phyloP scores from a whole-genome alignment of 305 asterid genomes.

The Euphrasia arctica region DNA sequence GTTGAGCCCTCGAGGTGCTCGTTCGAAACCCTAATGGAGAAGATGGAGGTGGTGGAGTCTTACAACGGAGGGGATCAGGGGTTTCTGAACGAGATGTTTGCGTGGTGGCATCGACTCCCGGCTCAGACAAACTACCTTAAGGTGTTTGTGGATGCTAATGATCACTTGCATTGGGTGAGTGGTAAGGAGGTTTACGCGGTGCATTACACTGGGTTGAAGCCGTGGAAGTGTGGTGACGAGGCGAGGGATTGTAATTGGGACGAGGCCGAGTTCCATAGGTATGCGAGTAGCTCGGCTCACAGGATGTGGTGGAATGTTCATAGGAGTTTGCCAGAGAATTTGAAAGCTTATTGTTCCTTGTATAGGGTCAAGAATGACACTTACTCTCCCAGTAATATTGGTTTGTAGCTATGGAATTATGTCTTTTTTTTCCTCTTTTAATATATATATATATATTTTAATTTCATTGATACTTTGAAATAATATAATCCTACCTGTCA shows the following conservation, averaged over 20 bases:
- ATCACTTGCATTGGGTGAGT: constrained; percentile 31
- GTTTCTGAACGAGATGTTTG: constrained; percentile 66
- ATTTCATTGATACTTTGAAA: too few relatives aligned
- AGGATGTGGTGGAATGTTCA: constrained; percentile 61
- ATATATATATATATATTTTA: too few relatives aligned
- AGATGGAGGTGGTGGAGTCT: constrained; percentile 46
- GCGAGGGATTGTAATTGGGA: constrained; percentile 76
- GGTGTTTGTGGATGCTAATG: constrained; percentile 35
- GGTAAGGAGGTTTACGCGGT: constrained; percentile 34
- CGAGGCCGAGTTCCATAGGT: constrained; percentile 29
- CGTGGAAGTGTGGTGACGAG: constrained; percentile 63
- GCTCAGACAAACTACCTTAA: constrained; percentile 52
- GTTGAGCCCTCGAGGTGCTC: constrained; percentile 76
- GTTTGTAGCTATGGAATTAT: neutral
- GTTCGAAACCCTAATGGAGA: constrained; percentile 41
- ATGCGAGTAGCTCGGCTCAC: constrained; percentile 64
- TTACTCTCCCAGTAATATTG: neutral
- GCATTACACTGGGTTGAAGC: constrained; percentile 81
- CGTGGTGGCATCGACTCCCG: constrained; percentile 89
- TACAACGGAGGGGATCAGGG: constrained; percentile 97
- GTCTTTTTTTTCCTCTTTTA: too few relatives aligned
- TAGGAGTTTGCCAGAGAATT: constrained; percentile 41
- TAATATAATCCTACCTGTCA: too few relatives aligned
- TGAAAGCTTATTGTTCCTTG: constrained; percentile 42
- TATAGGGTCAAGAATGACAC: constrained; percentile 5